phyloP scores from a whole-genome alignment of 805 yeast genomes.

The Schizosaccharomyces lindneri region DNA sequence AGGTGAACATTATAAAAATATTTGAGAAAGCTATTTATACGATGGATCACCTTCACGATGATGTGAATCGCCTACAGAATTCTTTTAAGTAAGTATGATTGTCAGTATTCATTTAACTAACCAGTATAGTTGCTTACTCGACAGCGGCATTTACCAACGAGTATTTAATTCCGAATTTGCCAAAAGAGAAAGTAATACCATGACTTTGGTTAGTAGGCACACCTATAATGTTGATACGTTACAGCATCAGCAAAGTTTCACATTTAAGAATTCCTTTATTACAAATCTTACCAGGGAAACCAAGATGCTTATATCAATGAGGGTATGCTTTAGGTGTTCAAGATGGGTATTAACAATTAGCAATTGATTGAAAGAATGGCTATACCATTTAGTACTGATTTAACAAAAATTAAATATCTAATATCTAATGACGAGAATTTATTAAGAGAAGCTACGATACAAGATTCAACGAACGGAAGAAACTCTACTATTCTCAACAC shows the following conservation, averaged over 20 bases:
- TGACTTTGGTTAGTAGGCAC: background rate
- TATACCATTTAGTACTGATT: background rate
- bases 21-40: background rate
- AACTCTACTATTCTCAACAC: background rate
- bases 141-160: background rate
- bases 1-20: background rate
- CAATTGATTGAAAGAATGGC: background rate
- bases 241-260: background rate
- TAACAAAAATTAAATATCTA: background rate
- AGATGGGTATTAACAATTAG: background rate
- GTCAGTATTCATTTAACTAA: background rate
- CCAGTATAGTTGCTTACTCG: background rate
- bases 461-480: background rate
- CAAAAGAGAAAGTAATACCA: background rate
- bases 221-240: background rate
- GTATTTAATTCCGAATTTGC: background rate
- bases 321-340: background rate
- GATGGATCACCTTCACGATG: background rate
- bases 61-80: background rate
- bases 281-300: background rate
- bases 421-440: background rate
- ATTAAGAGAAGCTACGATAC: background rate
- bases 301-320: background rate
- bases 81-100: background rate
- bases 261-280: background rate